Evolutionary conservation across 75 land plant genomes (phyloP).

Genomic region (Ceratopteris richardii): DNA sequence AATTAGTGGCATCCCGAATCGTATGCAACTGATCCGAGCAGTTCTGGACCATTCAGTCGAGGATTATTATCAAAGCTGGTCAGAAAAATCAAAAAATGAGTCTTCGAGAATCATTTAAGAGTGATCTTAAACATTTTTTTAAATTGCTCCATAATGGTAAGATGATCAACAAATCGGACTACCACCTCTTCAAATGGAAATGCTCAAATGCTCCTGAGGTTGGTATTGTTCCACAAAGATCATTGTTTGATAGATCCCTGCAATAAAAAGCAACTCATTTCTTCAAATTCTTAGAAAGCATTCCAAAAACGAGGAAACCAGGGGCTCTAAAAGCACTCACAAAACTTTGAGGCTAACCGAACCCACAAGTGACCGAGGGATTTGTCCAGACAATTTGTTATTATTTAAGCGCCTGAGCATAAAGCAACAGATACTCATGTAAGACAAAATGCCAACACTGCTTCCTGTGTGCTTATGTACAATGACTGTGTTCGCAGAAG

Average conservation of each 20-base stretch:
- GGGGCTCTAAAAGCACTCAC: slow-evolving; percentile 37
- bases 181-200: slow-evolving; percentile 73
- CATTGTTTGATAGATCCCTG: slow-evolving; percentile 87
- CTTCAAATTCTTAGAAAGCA: not conserved
- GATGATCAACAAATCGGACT: slow-evolving; percentile 1
- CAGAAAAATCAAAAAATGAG: slow-evolving; percentile 3
- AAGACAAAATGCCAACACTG: no score
- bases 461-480: no score
- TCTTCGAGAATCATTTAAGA: no score
- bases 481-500: not conserved
- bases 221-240: slow-evolving; percentile 93
- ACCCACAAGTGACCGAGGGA: slow-evolving; percentile 60
- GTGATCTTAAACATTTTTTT: not conserved
- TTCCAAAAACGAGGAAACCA: not conserved
- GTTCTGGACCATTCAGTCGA: slow-evolving; percentile 76
- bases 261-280: slow-evolving; percentile 4
- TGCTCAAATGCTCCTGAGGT: slow-evolving; percentile 80
- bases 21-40: slow-evolving; percentile 67
- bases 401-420: slow-evolving; percentile 76
- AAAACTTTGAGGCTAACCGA: slow-evolving; percentile 76
- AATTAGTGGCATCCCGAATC: slow-evolving; percentile 50
- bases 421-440: not conserved
- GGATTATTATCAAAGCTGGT: slow-evolving; percentile 84
- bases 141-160: not conserved
- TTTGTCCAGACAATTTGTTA: slow-evolving; percentile 65